Evolutionary conservation across 352 stramenopile genomes (phyloP).

Genomic region (Phytophthora sansomeana): DNA sequence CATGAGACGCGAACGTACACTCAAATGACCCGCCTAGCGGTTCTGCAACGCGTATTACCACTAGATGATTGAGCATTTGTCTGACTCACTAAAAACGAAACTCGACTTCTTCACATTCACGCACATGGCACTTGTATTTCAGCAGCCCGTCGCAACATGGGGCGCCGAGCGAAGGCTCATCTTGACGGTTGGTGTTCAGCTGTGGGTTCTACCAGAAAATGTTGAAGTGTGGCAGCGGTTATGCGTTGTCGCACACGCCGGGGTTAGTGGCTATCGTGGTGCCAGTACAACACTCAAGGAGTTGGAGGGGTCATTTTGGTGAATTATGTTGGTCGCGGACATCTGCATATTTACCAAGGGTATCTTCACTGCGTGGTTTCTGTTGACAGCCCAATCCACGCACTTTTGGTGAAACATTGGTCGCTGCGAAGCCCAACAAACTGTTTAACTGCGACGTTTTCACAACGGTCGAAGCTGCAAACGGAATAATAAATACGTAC

Average conservation of each 20-base stretch:
- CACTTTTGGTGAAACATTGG: slow-evolving; percentile 28
- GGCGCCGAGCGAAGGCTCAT: not conserved
- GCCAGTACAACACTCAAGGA: slow-evolving; percentile 4
- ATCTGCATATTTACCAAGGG: slow-evolving; percentile 15
- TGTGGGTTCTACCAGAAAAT: slow-evolving; percentile 7
- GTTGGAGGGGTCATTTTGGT: slow-evolving; percentile 11
- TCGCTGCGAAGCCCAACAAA: slow-evolving; percentile 41
- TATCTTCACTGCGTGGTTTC: slow-evolving; percentile 28
- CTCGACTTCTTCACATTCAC: too few species aligned
- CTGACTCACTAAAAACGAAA: too few species aligned
- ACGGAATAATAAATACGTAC: slow-evolving; percentile 23
- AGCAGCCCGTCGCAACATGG: too few species aligned
- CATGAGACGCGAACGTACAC: not conserved
- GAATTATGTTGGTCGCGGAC: slow-evolving; percentile 11
- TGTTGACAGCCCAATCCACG: not conserved
- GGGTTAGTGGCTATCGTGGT: slow-evolving; percentile 27
- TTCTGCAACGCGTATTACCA: not conserved
- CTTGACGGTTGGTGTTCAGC: too few species aligned
- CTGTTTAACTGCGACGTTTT: slow-evolving; percentile 50
- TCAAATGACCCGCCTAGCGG: not conserved
- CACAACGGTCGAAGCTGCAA: slow-evolving; percentile 2
- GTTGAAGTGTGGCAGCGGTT: slow-evolving; percentile 23
- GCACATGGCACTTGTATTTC: too few species aligned
- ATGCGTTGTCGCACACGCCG: slow-evolving; percentile 35
- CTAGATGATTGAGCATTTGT: not conserved